Evolutionary conservation across 768 basidiomycete species (phyloP).

Genomic region (Boletus rubroflammeus): DNA sequence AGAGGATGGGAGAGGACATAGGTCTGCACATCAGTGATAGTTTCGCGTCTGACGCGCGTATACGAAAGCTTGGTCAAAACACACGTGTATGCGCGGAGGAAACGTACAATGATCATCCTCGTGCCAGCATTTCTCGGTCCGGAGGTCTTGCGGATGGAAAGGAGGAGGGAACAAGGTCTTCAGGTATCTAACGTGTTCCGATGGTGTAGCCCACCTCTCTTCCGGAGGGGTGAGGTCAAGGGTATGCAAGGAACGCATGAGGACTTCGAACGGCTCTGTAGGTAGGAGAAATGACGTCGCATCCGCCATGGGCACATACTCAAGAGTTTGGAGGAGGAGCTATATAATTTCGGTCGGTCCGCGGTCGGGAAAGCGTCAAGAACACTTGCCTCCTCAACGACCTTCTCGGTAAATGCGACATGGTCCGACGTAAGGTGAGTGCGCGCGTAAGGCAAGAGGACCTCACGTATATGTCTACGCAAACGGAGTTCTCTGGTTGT

Average conservation of each 20-base stretch:
- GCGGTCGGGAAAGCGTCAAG: background rate
- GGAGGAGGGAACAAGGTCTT: slow-evolving; percentile 15
- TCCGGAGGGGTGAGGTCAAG: slow-evolving; percentile 38
- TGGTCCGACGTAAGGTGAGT: slow-evolving; percentile 55
- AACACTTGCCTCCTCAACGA: slow-evolving; percentile 42
- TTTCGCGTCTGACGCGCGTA: slow-evolving; percentile 22
- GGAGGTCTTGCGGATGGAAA: slow-evolving; percentile 22
- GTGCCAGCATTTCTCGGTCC: slow-evolving; percentile 38
- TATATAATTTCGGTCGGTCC: slow-evolving; percentile 26
- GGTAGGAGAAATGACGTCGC: slow-evolving; percentile 49
- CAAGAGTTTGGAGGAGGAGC: slow-evolving; percentile 39
- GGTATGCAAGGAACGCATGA: slow-evolving; percentile 36
- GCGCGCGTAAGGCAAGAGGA: slow-evolving; percentile 53
- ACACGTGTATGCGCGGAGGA: slow-evolving; percentile 16
- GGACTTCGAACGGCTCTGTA: slow-evolving; percentile 50
- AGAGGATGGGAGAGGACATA: slow-evolving; percentile 41
- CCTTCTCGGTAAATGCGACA: slow-evolving; percentile 47
- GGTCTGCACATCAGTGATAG: slow-evolving; percentile 31
- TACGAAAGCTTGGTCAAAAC: background rate
- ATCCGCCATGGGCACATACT: slow-evolving; percentile 46
- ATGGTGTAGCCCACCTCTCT: slow-evolving; percentile 38
- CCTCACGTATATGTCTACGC: slow-evolving; percentile 46
- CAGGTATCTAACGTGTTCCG: slow-evolving; percentile 19
- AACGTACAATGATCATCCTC: slow-evolving; percentile 35
- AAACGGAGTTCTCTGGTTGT: slow-evolving; percentile 21